Base-by-base conservation (phyloP, 768 basidiomycete species). In the Russula compacta region DNA sequence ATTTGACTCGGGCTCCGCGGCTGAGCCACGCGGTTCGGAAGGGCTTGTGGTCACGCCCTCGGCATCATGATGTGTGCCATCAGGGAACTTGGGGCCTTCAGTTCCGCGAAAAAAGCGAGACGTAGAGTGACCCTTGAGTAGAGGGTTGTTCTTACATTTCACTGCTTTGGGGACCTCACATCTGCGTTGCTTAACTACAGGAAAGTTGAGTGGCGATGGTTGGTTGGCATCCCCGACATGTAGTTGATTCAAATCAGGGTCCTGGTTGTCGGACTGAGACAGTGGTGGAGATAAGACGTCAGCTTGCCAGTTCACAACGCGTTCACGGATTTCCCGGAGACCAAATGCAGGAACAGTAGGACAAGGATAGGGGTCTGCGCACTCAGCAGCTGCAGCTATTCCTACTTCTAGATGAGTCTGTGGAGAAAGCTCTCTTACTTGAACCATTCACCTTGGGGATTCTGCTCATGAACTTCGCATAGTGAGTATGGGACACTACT, bases 271-370 rank as follows among this genome's bases (percentile, higher is more conserved):
- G 42, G n/a, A 17, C 6, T 53, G 61, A 35, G 61, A 42, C 3
- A 43, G 40, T 19, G 56, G 61, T 10, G 38, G 9, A 58, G 49
- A 32, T 29, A 44, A 33, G 61, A 62, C 52, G 29, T 38, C 17
- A 11, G 57, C 56, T 53, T 63, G 39, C 61, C 61, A 63, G 46
- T 48, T 54, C 40, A 58, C 56, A 44, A 63, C 40, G 9, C 56
- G 56, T 53, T 63, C 56, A 44, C 52, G 46, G n/a, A 58, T 44
- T 54, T 58, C 51, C 19, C n/a, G 24, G 33, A 43, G 21, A 32
- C 54, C 52, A 6, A 38, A 53, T 14, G 38, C 21, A n/a, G 52
- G 44, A 47, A 29, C 33, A 24, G 61, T 51, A 33, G 51, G 61
- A 17, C 51, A 51, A 21, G 61, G 52, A 48, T 63, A 58, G 47